A percentile compares a stretch with the other conserved stretches of the same genome.
Conservation (phyloP, 2,329 filamentous ascomycete species). For the Aspergillus phoenicis region DNA sequence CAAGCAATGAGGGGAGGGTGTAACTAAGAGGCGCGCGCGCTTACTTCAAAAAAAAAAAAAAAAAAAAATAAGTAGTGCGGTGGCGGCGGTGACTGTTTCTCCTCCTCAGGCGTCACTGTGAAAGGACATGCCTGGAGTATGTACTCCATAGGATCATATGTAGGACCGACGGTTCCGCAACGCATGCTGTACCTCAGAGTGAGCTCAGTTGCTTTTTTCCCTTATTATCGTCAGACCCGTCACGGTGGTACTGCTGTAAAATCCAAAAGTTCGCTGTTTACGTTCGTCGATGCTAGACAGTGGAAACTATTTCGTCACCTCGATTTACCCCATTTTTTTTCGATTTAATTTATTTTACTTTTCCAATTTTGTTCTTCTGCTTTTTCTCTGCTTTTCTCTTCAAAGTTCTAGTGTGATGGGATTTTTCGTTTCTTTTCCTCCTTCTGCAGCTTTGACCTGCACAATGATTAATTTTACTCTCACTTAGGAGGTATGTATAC, state of each 20-base stretch:
- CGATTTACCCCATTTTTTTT: neutral
- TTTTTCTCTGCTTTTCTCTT: constrained; percentile 14
- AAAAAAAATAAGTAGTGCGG: neutral
- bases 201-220: constrained; percentile 13
- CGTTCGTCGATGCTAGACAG: neutral
- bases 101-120: neutral
- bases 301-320: neutral
- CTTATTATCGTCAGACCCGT: constrained; percentile 7
- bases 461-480: too few species aligned
- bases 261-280: neutral
- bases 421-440: neutral
- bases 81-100: constrained; percentile 20
- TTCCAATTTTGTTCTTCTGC: constrained; percentile 7
- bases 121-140: neutral
- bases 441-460: neutral
- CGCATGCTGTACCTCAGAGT: constrained; percentile 10
- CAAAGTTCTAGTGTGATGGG: neutral
- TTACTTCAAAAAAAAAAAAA: too few species aligned
- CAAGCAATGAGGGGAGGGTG: too few species aligned
- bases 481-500: neutral
- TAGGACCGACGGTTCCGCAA: constrained; percentile 12
- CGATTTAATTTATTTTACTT: constrained; percentile 3
- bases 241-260: neutral
- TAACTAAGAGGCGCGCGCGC: too few species aligned
- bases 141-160: constrained; percentile 8